Evolutionary conservation across 805 yeast species (phyloP).

Genomic region (Candida tibetensis): DNA sequence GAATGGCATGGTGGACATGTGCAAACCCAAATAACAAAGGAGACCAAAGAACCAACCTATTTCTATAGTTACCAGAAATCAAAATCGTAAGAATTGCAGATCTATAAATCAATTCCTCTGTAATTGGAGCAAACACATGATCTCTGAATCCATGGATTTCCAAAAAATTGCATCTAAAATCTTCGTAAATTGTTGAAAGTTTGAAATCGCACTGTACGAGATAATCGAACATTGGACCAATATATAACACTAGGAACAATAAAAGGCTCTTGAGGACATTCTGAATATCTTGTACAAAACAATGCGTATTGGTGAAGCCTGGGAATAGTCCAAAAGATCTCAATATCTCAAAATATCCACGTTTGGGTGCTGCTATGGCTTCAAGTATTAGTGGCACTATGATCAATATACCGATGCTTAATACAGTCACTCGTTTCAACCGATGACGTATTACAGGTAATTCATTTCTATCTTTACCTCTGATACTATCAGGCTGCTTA

Average conservation of each 20-base stretch:
- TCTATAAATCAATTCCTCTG: conserved; percentile 75
- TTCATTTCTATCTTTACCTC: conserved; percentile 38
- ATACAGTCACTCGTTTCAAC: conserved; percentile 30
- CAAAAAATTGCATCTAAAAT: conserved; percentile 17
- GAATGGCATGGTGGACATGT: conserved; percentile 71
- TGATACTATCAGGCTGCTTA: conserved; percentile 19
- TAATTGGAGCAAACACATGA: conserved; percentile 66
- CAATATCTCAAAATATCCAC: conserved; percentile 7
- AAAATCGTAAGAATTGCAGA: conserved; percentile 37
- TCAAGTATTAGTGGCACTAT: conserved; percentile 30
- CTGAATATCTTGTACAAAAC: conserved; percentile 10
- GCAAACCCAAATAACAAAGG: conserved; percentile 76
- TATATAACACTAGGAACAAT: conserved; percentile 15
- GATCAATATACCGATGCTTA: conserved; percentile 29
- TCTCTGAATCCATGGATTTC: conserved; percentile 50
- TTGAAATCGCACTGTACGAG: conserved; percentile 1
- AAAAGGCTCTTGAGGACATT: conserved; percentile 12
- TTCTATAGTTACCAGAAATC: neutral
- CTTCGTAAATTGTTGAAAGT: conserved; percentile 10
- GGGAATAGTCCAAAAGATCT: conserved; percentile 34
- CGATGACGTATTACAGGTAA: conserved; percentile 42
- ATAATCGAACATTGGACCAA: conserved; percentile 20
- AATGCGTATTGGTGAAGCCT: conserved; percentile 20
- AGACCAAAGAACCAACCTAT: conserved; percentile 22
- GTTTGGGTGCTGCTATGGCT: conserved; percentile 4